Base-by-base conservation (phyloP, 2,329 filamentous ascomycete genomes). In the Neobulgaria alba region DNA sequence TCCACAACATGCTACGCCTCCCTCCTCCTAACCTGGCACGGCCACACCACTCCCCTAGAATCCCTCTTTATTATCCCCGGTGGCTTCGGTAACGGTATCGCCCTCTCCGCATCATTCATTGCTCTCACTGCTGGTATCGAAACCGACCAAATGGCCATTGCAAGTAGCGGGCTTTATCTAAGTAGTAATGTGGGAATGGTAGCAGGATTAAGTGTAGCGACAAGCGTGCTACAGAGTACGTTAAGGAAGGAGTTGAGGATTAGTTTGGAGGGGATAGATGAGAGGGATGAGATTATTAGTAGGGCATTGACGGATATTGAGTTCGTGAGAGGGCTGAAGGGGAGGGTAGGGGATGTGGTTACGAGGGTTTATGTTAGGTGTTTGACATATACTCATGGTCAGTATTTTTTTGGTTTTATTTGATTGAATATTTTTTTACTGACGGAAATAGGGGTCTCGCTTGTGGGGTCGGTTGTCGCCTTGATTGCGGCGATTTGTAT, bases 31-130 rank as follows among this genome's bases (percentile, higher is more conserved):
- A 63, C 69, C 19, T 84, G 79, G 79, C 67, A 73, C 9, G 79
- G 77, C 0, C 49, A 75, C 29, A 82, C 76, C 0, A 68, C 67
- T 8, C 66, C 68, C 47, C 61, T 63, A 47, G 74, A 79, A 50
- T 75, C 75, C 0, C 53, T 82, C 0, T 77, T 77, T 44, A 77
- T 82, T 12, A 61, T 77, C 9, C 76, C 76, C 0, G 48, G 72
- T 1, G 72, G 73, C 0, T 63, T 77, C 38, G 71, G 69, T 0
- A 67, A 67, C 1, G 71, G 71, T 0, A 63, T 72, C 20, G 60
- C 65, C 0, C 58, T 63, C 0, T 67, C 66, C 1, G 63, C 68
- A 0, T 59, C 64, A 0, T 75, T 76, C 48, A 63, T 76, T 5
- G 64, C 62, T 3, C 61, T 75, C 32, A 67, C 69, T 0, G 63